phyloP scores from a whole-genome alignment of 176 grass and related monocot species.

The Triticum timopheevii region DNA sequence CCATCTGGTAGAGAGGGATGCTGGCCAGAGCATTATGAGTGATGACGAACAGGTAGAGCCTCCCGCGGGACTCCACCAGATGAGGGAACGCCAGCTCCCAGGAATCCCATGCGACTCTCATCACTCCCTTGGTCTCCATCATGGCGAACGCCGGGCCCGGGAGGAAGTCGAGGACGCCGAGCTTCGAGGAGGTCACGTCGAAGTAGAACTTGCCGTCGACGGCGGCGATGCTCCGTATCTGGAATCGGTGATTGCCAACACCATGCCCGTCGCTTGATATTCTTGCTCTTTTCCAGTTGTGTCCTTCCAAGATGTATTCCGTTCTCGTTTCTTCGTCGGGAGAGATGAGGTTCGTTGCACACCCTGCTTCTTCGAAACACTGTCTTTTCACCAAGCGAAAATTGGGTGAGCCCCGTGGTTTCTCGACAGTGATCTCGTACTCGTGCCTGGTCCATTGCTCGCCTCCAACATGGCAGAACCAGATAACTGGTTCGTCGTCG shows the following conservation, averaged over 20 bases:
- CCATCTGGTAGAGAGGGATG: neutral
- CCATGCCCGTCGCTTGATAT: neutral
- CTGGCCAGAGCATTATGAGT: neutral
- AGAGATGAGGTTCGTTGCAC: neutral
- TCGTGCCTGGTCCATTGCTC: neutral
- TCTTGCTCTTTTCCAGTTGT: neutral
- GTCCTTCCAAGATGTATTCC: neutral
- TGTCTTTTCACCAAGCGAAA: neutral
- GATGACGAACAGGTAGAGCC: neutral
- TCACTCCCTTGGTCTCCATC: neutral
- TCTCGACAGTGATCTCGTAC: no score
- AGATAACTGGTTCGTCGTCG: neutral
- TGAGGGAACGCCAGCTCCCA: constrained; percentile 2
- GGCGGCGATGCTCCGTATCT: constrained; percentile 1
- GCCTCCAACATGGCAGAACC: neutral
- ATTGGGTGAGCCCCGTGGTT: neutral
- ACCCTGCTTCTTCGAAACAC: neutral
- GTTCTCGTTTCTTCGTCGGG: neutral
- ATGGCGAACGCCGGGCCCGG: neutral
- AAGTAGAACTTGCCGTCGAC: constrained; percentile 5
- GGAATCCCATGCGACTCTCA: neutral
- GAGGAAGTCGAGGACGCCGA: neutral
- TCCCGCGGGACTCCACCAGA: neutral
- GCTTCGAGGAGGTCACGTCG: neutral
- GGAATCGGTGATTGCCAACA: neutral